Base-by-base conservation (phyloP, 2,329 filamentous ascomycete species). In the Claviceps paspali region DNA sequence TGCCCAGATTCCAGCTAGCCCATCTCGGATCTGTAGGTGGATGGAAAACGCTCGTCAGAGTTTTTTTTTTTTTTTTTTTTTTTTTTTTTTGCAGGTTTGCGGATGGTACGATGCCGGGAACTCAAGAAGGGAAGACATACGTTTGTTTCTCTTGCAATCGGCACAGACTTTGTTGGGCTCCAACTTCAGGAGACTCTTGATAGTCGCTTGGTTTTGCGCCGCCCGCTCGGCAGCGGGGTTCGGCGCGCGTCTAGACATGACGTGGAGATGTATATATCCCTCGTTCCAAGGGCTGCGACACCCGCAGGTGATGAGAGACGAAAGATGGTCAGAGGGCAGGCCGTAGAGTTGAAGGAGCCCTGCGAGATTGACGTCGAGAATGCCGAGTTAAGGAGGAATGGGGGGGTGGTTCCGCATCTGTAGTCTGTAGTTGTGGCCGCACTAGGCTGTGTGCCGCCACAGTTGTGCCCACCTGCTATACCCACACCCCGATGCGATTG, bases 91-190 rank as follows among this genome's bases (percentile, higher is more conserved):
- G n/a, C n/a, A n/a, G n/a, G n/a, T n/a, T n/a, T n/a, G n/a, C n/a
- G n/a, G n/a, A n/a, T n/a, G n/a, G n/a, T n/a, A n/a, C n/a, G n/a
- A n/a, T n/a, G n/a, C n/a, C n/a, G n/a, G n/a, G n/a, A n/a, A n/a
- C n/a, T n/a, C n/a, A n/a, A n/a, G n/a, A n/a, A n/a, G n/a, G n/a
- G n/a, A n/a, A n/a, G n/a, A 65, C 79, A 48, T 62, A 92, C 87
- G 91, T 62, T 96, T 98, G 68, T 96, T 98, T 59, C 82, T 79
- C 70, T 98, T 98, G 75, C 91, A 98, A 61, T 98, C 91, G 43
- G 88, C 85, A 68, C 91, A 98, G 55, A 82, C 76, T 68, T 98
- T 98, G 67, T 98, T 98, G 44, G 77, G 67, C 55, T 96, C 88
- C 49, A 98, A 66, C 65, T 96, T 98, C 57, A 96, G 69, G 49